phyloP scores from a whole-genome alignment of 768 basidiomycete genomes.

The Lactifluus rugatus region DNA sequence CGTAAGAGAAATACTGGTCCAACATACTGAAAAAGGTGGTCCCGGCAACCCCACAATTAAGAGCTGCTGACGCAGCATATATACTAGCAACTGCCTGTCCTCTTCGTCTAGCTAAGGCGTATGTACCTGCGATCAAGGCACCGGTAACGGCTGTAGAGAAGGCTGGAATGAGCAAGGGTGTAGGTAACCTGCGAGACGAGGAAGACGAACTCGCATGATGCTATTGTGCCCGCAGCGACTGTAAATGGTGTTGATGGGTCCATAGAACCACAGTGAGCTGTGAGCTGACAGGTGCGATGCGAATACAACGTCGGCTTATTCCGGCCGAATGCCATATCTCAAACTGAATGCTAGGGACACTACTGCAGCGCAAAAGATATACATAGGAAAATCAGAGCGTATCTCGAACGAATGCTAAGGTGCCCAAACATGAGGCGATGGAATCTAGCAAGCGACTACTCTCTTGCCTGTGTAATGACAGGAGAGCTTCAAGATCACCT shows the following conservation, averaged over 20 bases:
- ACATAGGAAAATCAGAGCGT: conserved; percentile 31
- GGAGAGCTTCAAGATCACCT: conserved; percentile 45
- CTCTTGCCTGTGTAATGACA: conserved; percentile 63
- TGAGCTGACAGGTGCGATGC: no score
- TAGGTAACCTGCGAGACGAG: background rate
- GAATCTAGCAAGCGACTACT: conserved; percentile 69
- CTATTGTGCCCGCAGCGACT: conserved; percentile 46
- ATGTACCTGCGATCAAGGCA: conserved; percentile 35
- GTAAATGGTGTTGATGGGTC: conserved; percentile 29
- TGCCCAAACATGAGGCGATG: conserved; percentile 64
- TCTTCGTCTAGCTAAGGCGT: conserved; percentile 39
- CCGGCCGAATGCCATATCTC: no score
- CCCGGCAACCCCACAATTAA: conserved; percentile 66
- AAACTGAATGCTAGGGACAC: no score
- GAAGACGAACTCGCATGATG: conserved; percentile 77
- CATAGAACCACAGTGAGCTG: conserved; percentile 16
- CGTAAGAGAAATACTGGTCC: background rate
- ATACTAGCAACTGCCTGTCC: conserved; percentile 36
- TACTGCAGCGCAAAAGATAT: no score
- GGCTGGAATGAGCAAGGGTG: conserved; percentile 24
- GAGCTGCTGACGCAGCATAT: conserved; percentile 44
- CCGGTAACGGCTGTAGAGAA: conserved; percentile 43
- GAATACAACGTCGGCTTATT: background rate
- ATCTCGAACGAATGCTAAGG: conserved; percentile 66
- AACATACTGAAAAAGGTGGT: conserved; percentile 70